Base-by-base conservation (phyloP, 352 stramenopile genomes). In the Globisporangium perplexum region DNA sequence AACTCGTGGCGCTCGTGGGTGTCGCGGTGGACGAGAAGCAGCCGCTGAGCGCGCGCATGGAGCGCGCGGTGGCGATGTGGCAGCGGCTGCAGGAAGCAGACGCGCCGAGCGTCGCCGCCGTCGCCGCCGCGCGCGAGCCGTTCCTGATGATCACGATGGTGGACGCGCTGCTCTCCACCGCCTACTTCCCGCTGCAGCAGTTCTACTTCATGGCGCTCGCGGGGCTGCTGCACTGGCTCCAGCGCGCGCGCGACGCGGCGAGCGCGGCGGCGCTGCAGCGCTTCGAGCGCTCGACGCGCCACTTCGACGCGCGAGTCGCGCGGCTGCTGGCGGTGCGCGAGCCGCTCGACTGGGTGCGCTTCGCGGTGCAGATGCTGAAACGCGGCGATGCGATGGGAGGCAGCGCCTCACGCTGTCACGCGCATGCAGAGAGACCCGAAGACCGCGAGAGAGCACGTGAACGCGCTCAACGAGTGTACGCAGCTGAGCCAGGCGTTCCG, bases 111-210 rank as follows among this genome's bases (percentile, higher is more conserved):
- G 56, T 72, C 1, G 35, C 68, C 14, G 43, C 57, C 18, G n/a
- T n/a, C n/a, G 53, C 83, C 39, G 61, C 82, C 18, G 55, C 42
- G 20, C 47, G 60, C 11, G 46, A 76, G n/a, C 47, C 50, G 18
- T 35, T 53, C 24, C 14, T 78, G 50, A 50, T 74, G 35, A 33
- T 71, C n/a, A 67, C 66, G 18, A 20, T 88, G 39, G 63, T 74
- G 23, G 57, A 78, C 30, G 68, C 72, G 17, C 42, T 85, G 45
- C 52, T 83, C 4, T 63, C 73, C 26, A 85, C 72, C 8, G 56
- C 71, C 7, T 86, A 88, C 44, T 78, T 88, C 20, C 77, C 77
- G n/a, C 52, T 88, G 5, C 77, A 88, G 60, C 72, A 83, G 39
- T 55, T 83, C 12, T 88, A 63, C 49, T 81, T 82, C 50, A 81